Percentiles rank a stretch among this genome's conserved stretches.
Conservation (phyloP, 2,329 filamentous ascomycete genomes). For the Aureobasidium melanogenum region DNA sequence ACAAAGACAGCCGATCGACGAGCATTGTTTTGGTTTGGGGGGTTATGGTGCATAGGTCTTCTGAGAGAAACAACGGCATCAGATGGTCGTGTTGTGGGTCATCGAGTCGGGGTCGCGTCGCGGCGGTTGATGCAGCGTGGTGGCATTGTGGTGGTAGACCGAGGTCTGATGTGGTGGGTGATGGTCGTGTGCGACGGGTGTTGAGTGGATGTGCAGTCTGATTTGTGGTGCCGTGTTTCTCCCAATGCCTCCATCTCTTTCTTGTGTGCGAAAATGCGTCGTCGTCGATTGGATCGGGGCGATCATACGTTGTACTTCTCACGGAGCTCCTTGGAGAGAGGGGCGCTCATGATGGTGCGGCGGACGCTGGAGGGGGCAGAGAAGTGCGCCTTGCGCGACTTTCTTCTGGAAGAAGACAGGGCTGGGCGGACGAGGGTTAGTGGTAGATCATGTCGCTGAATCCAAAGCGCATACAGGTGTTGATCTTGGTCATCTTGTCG, state of each 20-base stretch:
- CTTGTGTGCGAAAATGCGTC: neutral
- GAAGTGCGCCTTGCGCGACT: constrained; percentile 99
- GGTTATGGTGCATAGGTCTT: neutral
- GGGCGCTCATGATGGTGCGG: constrained; percentile 94
- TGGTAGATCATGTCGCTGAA: neutral
- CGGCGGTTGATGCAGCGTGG: neutral
- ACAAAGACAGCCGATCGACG: constrained; percentile 9
- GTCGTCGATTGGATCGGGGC: neutral
- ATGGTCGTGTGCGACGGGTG: neutral
- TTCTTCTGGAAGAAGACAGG: constrained; percentile 80
- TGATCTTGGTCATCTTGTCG: constrained; percentile 64
- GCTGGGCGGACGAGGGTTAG: constrained; percentile 31
- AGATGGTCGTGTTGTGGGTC: neutral
- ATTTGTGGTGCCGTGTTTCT: neutral
- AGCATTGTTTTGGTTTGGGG: constrained; percentile 3
- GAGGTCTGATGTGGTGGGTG: neutral
- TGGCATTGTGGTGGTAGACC: neutral
- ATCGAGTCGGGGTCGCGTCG: neutral
- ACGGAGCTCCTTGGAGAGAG: constrained; percentile 91
- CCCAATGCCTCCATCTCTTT: neutral
- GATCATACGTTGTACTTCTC: constrained; percentile 92
- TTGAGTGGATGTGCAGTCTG: neutral
- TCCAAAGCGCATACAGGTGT: constrained; percentile 42
- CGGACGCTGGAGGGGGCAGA: constrained; percentile 86
- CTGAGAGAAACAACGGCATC: constrained; percentile 2